These are phyloP conservation scores for Chaetomidium leptoderma DNA, from an alignment of 495 filamentous ascomycete genomes.

Conservation along the genomic window DNA sequence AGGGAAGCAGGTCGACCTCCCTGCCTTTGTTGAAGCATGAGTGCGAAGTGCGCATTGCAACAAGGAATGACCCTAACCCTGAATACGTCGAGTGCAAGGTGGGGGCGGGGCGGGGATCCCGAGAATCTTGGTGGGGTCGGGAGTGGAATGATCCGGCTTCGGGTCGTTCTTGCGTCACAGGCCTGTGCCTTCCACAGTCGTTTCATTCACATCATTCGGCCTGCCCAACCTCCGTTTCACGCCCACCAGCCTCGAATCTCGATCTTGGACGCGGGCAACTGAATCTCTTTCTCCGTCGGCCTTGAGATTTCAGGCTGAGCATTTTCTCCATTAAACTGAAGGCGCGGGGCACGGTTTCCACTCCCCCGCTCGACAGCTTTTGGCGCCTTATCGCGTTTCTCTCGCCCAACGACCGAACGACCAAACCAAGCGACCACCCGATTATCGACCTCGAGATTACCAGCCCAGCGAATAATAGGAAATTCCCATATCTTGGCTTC, in stretches of 20 bases:
- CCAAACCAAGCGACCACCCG: not conserved
- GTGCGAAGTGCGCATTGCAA: too few relatives aligned
- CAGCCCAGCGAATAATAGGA: not conserved
- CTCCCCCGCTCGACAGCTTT: not conserved
- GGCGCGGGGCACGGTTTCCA: not conserved
- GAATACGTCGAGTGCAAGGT: too few relatives aligned
- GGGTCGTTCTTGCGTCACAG: slow-evolving; percentile 13
- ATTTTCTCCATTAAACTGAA: not conserved
- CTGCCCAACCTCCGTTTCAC: not conserved
- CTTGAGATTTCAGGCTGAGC: not conserved
- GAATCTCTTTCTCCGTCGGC: not conserved
- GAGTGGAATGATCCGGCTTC: slow-evolving; percentile 9
- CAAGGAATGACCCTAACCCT: too few relatives aligned
- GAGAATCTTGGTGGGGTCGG: not conserved
- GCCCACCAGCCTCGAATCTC: not conserved
- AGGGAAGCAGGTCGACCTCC: too few relatives aligned
- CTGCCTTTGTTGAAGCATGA: too few relatives aligned
- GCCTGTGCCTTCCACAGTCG: not conserved
- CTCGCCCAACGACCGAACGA: not conserved
- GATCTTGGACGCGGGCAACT: not conserved
- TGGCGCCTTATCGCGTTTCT: not conserved
- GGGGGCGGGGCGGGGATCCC: too few relatives aligned
- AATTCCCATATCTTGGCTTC: not conserved
- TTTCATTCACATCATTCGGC: not conserved
- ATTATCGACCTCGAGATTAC: not conserved